These are phyloP conservation scores for Begonia loranthoides DNA, from an alignment of 306 rosid genomes.

Conservation along the genomic window DNA sequence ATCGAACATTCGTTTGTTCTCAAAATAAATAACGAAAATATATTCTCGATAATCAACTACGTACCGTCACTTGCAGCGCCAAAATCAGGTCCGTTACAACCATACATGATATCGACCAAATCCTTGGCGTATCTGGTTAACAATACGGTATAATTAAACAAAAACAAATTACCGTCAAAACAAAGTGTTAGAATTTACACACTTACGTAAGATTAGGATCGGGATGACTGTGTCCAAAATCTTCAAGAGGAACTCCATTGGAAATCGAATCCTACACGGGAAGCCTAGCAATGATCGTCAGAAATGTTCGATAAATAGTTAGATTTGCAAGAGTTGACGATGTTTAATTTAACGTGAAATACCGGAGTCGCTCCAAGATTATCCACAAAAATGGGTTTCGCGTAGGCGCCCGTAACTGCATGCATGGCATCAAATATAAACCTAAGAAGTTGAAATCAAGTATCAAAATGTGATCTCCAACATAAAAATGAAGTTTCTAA, in stretches of 20 bases:
- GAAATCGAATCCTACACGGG: constrained; percentile 63
- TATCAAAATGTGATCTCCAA: not conserved
- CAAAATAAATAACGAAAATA: not conserved
- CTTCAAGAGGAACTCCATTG: constrained; percentile 89
- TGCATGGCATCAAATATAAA: constrained; percentile 92
- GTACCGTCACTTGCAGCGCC: constrained; percentile 99
- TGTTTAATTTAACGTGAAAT: constrained; percentile 8
- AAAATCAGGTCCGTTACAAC: constrained; percentile 81
- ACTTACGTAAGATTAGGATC: constrained; percentile 97
- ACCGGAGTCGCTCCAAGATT: constrained; percentile 77
- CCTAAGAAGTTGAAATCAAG: constrained; percentile 25
- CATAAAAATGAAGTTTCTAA: not conserved
- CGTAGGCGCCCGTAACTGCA: constrained; percentile 97
- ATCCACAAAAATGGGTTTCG: constrained; percentile 86
- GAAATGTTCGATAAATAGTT: constrained; percentile 7
- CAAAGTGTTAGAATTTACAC: constrained; percentile 11
- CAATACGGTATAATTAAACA: not conserved
- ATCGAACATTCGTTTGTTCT: no score
- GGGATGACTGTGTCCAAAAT: constrained; percentile 96
- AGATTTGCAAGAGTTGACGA: constrained; percentile 1
- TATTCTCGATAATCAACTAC: constrained; percentile 7
- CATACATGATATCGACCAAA: constrained; percentile 60
- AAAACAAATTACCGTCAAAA: constrained; percentile 7
- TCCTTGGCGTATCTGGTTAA: constrained; percentile 81
- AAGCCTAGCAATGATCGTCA: constrained; percentile 21